Evolutionary conservation across 2,329 filamentous ascomycete species (phyloP).

Genomic region (Davidsoniella virescens): DNA sequence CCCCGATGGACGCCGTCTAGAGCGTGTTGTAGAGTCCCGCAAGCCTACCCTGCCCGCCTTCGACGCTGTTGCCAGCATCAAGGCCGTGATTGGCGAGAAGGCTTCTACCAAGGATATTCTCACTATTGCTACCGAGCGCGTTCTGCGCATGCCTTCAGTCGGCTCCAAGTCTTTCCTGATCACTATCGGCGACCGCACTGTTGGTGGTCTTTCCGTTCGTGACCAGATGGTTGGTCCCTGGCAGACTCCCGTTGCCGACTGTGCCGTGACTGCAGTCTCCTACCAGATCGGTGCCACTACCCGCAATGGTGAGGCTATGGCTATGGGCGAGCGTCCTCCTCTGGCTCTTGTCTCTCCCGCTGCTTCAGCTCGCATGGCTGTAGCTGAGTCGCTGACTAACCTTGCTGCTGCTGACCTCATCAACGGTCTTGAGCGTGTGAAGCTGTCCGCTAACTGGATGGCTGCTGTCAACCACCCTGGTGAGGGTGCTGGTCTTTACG

Average conservation of each 20-base stretch:
- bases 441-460: constrained; percentile 98
- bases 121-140: constrained; percentile 56
- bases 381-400: constrained; percentile 87
- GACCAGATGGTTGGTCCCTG: constrained; percentile 96
- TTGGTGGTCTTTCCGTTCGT: constrained; percentile 72
- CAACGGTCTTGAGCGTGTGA: constrained; percentile 60
- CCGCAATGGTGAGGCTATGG: constrained; percentile 85
- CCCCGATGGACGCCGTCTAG: constrained; percentile 71
- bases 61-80: constrained; percentile 49
- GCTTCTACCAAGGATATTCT: constrained; percentile 36
- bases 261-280: constrained; percentile 77
- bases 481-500: constrained; percentile 81
- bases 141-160: constrained; percentile 73
- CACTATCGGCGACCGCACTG: constrained; percentile 84
- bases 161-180: constrained; percentile 97
- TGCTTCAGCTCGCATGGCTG: constrained; percentile 89
- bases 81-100: constrained; percentile 42
- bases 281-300: constrained; percentile 49
- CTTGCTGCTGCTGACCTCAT: constrained; percentile 60
- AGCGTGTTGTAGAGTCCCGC: constrained; percentile 54
- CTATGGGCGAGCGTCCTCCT: constrained; percentile 84
- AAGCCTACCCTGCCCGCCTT: constrained; percentile 54
- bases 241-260: constrained; percentile 88
- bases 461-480: constrained; percentile 85
- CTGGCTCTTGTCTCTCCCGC: constrained; percentile 78